Evolutionary conservation across 306 rosid species (phyloP).

Genomic region (Canavalia gladiata): DNA sequence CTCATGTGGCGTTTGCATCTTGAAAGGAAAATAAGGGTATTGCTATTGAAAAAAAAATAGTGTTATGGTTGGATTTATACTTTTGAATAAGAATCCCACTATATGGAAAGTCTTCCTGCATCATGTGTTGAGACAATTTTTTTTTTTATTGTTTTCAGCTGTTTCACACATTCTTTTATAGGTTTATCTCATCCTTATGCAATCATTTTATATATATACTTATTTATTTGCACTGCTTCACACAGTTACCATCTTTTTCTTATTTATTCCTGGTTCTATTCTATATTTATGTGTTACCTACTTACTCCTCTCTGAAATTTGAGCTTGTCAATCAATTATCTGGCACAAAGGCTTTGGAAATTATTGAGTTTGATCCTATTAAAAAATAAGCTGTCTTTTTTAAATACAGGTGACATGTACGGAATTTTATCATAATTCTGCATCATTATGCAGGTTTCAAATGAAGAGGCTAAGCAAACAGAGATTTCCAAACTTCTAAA

Average conservation of each 20-base stretch:
- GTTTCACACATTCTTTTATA: constrained; percentile 21
- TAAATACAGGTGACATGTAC: constrained; percentile 22
- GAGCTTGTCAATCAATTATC: constrained; percentile 37
- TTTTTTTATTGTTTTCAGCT: neutral
- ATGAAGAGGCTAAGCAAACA: constrained; percentile 79
- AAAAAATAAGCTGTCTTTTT: neutral
- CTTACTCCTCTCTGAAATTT: constrained; percentile 33
- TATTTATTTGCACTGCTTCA: neutral
- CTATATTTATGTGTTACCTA: constrained; percentile 26
- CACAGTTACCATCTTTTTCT: constrained; percentile 7
- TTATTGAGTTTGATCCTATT: constrained; percentile 21
- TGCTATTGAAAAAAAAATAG: neutral
- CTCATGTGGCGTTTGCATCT: constrained; percentile 95
- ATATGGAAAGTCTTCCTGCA: constrained; percentile 18
- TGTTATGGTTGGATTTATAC: constrained; percentile 35
- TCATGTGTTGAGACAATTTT: constrained; percentile 9
- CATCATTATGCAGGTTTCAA: constrained; percentile 78
- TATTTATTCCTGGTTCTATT: neutral
- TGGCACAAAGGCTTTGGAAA: constrained; percentile 14
- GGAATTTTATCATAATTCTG: constrained; percentile 30
- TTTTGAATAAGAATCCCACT: constrained; percentile 10
- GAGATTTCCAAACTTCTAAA: constrained; percentile 83
- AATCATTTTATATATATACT: neutral
- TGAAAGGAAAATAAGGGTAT: constrained; percentile 96
- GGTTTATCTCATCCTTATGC: constrained; percentile 16